phyloP scores from a whole-genome alignment of 106 monocot species.

The Dendrobium nobile region DNA sequence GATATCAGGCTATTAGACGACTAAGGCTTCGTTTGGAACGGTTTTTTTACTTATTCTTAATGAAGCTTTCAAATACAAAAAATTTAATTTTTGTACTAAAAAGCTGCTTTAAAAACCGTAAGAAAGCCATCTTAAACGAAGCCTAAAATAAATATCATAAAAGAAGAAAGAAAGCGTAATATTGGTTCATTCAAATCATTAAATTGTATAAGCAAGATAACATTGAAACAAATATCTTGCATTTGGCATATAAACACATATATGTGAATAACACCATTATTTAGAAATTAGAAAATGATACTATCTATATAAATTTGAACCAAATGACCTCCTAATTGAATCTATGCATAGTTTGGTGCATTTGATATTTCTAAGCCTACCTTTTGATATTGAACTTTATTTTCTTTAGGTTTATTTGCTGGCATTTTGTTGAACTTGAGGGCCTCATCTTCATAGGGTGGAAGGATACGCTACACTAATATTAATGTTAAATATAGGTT shows the following conservation, averaged over 20 bases:
- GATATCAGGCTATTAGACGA: too few relatives aligned
- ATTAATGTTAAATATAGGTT: not conserved
- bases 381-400: not conserved
- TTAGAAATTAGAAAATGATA: not conserved
- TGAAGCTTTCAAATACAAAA: too few relatives aligned
- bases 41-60: too few relatives aligned
- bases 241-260: not conserved
- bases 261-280: not conserved
- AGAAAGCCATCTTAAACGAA: too few relatives aligned
- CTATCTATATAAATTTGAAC: not conserved
- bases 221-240: too few relatives aligned
- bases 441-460: not conserved
- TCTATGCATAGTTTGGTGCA: not conserved
- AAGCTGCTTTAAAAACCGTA: too few relatives aligned
- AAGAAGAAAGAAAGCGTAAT: too few relatives aligned
- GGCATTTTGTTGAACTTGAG: not conserved
- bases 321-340: not conserved
- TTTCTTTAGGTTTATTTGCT: not conserved
- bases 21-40: too few relatives aligned
- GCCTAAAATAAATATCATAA: too few relatives aligned
- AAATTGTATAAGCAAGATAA: too few relatives aligned
- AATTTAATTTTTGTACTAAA: too few relatives aligned
- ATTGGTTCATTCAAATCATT: too few relatives aligned
- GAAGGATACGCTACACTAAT: not conserved
- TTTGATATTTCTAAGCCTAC: not conserved